Evolutionary conservation across 805 yeast species (phyloP).

Genomic region (Tetrapisispora fleetii): DNA sequence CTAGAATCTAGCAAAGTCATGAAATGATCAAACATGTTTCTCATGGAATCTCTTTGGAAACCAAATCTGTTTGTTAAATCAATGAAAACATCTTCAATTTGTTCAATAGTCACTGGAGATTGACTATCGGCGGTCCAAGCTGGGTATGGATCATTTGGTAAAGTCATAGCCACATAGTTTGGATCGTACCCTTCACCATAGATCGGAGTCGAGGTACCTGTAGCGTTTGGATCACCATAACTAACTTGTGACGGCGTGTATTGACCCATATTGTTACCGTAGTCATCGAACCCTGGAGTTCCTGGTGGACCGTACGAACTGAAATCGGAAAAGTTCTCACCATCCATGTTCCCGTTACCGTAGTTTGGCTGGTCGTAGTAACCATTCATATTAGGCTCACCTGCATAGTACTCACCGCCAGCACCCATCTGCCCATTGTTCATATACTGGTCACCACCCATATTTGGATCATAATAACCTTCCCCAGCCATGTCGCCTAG

Average conservation of each 20-base stretch:
- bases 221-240: conserved; percentile 54
- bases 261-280: conserved; percentile 36
- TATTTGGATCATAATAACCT: conserved; percentile 27
- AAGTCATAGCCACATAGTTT: conserved; percentile 51
- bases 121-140: conserved; percentile 98
- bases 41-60: conserved; percentile 87
- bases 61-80: conserved; percentile 78
- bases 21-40: conserved; percentile 82
- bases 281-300: conserved; percentile 43
- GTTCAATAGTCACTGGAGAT: conserved; percentile 76
- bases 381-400: conserved; percentile 3
- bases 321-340: conserved; percentile 60
- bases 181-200: conserved; percentile 59
- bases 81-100: conserved; percentile 77
- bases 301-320: conserved; percentile 49
- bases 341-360: conserved; percentile 36
- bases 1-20: conserved; percentile 78
- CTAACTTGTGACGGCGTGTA: conserved; percentile 82
- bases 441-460: conserved; percentile 2
- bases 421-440: background rate
- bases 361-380: conserved; percentile 5
- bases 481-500: conserved; percentile 27
- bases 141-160: conserved; percentile 91
- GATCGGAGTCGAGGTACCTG: conserved; percentile 85
- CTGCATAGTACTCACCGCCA: conserved; percentile 2